phyloP scores from a whole-genome alignment of 2,329 filamentous ascomycete species.

The Stagonosporopsis vannaccii region DNA sequence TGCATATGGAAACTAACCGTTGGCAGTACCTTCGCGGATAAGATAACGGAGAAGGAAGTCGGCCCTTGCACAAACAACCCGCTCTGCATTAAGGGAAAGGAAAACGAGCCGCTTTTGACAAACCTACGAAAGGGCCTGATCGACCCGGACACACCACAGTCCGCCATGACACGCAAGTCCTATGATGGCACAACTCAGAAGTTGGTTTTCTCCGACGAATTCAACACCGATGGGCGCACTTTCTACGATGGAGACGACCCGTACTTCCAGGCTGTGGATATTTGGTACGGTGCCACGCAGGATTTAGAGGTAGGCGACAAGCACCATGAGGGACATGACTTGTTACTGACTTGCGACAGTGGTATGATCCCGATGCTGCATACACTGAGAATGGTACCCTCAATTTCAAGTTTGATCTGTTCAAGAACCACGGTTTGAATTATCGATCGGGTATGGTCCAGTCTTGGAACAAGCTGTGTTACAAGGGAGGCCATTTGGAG shows the following conservation, averaged over 20 bases:
- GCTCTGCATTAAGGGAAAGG: conserved; percentile 59
- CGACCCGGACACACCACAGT: conserved; percentile 71
- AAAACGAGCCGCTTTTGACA: conserved; percentile 60
- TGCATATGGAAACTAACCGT: conserved; percentile 21
- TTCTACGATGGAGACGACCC: conserved; percentile 76
- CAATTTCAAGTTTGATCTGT: conserved; percentile 70
- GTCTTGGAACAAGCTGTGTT: conserved; percentile 77
- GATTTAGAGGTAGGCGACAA: conserved; percentile 65
- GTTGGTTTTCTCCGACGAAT: conserved; percentile 76
- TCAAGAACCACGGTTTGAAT: conserved; percentile 69
- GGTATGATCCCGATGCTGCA: conserved; percentile 74
- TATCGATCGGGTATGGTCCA: conserved; percentile 78
- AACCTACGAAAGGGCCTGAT: conserved; percentile 69
- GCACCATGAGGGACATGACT: not conserved
- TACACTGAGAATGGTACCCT: conserved; percentile 68
- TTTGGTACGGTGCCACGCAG: conserved; percentile 76
- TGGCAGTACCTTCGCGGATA: conserved; percentile 65
- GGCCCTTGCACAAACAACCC: conserved; percentile 53
- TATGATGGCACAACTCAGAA: conserved; percentile 67
- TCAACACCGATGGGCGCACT: conserved; percentile 70
- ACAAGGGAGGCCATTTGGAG: conserved; percentile 74
- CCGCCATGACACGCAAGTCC: conserved; percentile 63
- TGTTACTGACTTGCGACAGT: conserved; percentile 51
- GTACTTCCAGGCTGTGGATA: conserved; percentile 71
- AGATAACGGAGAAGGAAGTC: conserved; percentile 45